A percentile compares a stretch with the other conserved stretches of the same genome.
phyloP scores from a whole-genome alignment of 2,329 filamentous ascomycete species.

The Trichophyton equinum region DNA sequence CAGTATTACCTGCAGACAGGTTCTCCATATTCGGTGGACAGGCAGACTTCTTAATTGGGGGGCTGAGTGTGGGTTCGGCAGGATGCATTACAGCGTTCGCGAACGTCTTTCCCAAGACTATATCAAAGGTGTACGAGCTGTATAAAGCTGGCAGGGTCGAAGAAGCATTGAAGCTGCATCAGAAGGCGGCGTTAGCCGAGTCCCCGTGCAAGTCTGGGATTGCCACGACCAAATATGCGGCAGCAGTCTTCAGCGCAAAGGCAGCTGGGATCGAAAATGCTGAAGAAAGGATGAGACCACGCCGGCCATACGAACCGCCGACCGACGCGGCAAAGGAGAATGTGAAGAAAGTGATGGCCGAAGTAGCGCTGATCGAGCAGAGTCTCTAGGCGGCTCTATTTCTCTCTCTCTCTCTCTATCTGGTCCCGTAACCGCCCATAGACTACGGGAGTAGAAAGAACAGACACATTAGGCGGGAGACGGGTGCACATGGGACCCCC shows the following conservation, averaged over 20 bases:
- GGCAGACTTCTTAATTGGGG: conserved; percentile 54
- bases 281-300: conserved; percentile 45
- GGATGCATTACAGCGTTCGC: conserved; percentile 48
- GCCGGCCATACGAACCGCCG: conserved; percentile 47
- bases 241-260: conserved; percentile 46
- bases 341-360: conserved; percentile 30
- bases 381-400: background rate
- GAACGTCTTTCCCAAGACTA: conserved; percentile 45
- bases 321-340: conserved; percentile 33
- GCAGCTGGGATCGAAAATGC: conserved; percentile 49
- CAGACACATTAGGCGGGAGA: no score
- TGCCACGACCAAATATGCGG: conserved; percentile 56
- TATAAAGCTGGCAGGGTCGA: conserved; percentile 45
- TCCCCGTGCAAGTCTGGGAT: conserved; percentile 54
- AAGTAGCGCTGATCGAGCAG: conserved; percentile 31
- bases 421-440: background rate
- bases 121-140: conserved; percentile 48
- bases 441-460: no score
- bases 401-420: background rate
- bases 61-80: conserved; percentile 40
- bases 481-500: no score
- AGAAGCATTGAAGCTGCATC: conserved; percentile 50
- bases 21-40: conserved; percentile 63
- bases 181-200: conserved; percentile 52
- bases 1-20: conserved; percentile 39